phyloP scores from a whole-genome alignment of 495 filamentous ascomycete genomes.

The Penicillium turbatum region DNA sequence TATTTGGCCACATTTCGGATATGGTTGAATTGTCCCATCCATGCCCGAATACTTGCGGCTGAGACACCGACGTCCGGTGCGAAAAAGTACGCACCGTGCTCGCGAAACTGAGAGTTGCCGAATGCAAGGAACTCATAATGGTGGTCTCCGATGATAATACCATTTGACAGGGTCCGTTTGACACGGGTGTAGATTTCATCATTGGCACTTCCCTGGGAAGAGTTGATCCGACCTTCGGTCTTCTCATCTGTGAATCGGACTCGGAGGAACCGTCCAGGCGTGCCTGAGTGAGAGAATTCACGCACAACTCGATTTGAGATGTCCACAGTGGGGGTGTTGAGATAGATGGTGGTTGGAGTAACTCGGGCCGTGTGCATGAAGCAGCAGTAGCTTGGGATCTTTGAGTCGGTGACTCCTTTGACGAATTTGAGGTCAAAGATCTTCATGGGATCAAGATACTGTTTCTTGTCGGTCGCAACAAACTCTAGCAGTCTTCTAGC shows the following conservation, averaged over 20 bases:
- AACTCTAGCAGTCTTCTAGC: conserved; percentile 60
- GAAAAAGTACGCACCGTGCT: conserved; percentile 90
- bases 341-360: conserved; percentile 79
- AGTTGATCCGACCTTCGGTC: conserved; percentile 54
- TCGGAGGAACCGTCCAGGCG: conserved; percentile 81
- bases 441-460: conserved; percentile 66
- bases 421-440: conserved; percentile 57
- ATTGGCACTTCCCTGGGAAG: conserved; percentile 50
- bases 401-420: conserved; percentile 44
- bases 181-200: conserved; percentile 73
- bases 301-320: conserved; percentile 84
- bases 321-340: conserved; percentile 72
- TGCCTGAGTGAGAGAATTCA: conserved; percentile 55
- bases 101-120: conserved; percentile 92
- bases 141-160: conserved; percentile 75
- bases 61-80: conserved; percentile 55
- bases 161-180: conserved; percentile 64
- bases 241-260: conserved; percentile 88
- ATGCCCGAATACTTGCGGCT: conserved; percentile 70
- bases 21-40: conserved; percentile 84
- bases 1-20: conserved; percentile 80
- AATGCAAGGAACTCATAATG: conserved; percentile 90
- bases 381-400: conserved; percentile 67
- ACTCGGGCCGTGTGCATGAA: conserved; percentile 69
- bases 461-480: conserved; percentile 53